A percentile compares a stretch with the other conserved stretches of the same genome.
phyloP scores from a whole-genome alignment of 2,329 filamentous ascomycete genomes.

The Verticillium dahliae region DNA sequence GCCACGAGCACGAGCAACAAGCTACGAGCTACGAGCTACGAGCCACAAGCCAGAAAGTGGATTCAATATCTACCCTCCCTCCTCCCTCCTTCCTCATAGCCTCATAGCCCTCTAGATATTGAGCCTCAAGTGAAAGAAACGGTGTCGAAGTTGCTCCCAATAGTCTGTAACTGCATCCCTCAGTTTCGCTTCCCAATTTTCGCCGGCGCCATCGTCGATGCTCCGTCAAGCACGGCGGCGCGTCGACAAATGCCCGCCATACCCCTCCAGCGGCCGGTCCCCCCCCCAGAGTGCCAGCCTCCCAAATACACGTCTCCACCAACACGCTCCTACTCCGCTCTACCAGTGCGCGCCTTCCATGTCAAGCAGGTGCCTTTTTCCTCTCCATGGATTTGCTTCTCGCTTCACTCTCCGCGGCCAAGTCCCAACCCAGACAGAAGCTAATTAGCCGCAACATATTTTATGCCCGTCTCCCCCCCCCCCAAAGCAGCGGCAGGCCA shows the following conservation, averaged over 20 bases:
- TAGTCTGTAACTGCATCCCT: neutral
- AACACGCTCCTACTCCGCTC: constrained; percentile 3
- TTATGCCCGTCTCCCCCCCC: neutral
- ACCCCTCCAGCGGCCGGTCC: neutral
- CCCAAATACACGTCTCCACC: constrained; percentile 14
- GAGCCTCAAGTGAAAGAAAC: neutral
- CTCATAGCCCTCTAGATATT: neutral
- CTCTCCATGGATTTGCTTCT: neutral
- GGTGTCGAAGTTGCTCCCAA: neutral
- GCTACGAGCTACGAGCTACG: no score
- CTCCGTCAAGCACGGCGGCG: neutral
- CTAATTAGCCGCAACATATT: neutral
- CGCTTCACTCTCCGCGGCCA: neutral
- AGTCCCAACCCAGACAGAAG: neutral
- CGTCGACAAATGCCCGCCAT: neutral
- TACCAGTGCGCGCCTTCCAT: constrained; percentile 8
- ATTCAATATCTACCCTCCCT: neutral
- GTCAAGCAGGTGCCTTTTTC: neutral
- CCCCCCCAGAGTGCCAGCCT: constrained; percentile 8
- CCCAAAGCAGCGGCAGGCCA: neutral
- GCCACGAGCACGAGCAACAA: neutral
- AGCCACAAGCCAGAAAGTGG: neutral
- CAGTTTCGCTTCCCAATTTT: neutral
- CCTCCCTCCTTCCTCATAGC: neutral
- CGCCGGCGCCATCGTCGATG: neutral